These are phyloP conservation scores for Priceomyces haplophilus DNA, from an alignment of 805 yeast species.

Conservation along the genomic window DNA sequence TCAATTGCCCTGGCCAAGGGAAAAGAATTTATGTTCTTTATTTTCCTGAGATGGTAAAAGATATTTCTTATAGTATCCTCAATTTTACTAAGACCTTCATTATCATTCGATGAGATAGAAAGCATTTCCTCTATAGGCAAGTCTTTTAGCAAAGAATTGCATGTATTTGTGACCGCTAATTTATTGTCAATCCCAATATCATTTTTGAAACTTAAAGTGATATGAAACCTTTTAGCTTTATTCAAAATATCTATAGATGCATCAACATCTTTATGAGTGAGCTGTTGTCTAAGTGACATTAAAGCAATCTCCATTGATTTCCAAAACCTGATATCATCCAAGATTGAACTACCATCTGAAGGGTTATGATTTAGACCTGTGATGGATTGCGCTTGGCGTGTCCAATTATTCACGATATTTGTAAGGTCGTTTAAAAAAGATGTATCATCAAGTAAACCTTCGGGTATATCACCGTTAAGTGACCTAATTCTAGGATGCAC, in stretches of 20 bases:
- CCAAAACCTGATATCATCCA: conserved; percentile 80
- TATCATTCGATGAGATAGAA: conserved; percentile 14
- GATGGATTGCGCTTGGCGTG: conserved; percentile 55
- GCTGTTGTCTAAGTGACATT: conserved; percentile 52
- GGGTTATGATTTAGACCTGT: conserved; percentile 54
- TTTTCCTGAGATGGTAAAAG: conserved; percentile 61
- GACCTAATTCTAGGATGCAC: conserved; percentile 48
- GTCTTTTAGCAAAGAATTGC: conserved; percentile 63
- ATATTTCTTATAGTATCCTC: conserved; percentile 44
- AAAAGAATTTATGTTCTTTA: conserved; percentile 50
- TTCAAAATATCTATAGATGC: conserved; percentile 59
- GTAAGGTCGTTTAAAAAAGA: conserved; percentile 67
- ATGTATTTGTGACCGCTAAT: conserved; percentile 46
- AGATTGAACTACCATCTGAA: conserved; percentile 47
- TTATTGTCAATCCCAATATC: conserved; percentile 68
- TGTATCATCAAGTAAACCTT: conserved; percentile 46
- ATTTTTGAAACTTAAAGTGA: conserved; percentile 66
- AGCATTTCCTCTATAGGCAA: conserved; percentile 62
- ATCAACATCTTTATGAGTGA: conserved; percentile 50
- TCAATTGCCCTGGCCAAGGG: conserved; percentile 63
- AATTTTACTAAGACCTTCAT: conserved; percentile 38
- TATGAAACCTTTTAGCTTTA: conserved; percentile 74
- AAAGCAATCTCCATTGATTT: conserved; percentile 63
- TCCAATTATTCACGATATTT: conserved; percentile 69
- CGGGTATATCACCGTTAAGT: conserved; percentile 24